These are phyloP conservation scores for Cladosporium sp. DNA, from an alignment of 2,329 filamentous ascomycete genomes.

Conservation along the genomic window DNA sequence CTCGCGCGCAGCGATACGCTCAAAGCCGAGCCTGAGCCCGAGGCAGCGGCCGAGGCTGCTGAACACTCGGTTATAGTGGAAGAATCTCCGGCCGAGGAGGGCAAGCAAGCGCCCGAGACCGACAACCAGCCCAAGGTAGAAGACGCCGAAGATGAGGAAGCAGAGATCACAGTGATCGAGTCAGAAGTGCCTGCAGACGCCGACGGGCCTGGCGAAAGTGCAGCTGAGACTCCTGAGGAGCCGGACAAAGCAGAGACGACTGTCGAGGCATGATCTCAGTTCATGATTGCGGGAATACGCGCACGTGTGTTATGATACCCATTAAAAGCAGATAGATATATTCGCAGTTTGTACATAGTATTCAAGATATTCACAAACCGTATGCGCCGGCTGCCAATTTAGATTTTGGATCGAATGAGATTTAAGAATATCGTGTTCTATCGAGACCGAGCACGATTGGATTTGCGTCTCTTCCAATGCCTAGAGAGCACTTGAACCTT, in stretches of 20 bases:
- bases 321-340: background rate
- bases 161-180: conserved; percentile 17
- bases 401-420: too few species aligned
- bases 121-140: conserved; percentile 12
- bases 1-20: conserved; percentile 18
- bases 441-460: too few species aligned
- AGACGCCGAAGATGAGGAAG: conserved; percentile 15
- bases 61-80: conserved; percentile 22
- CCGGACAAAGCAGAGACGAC: conserved; percentile 1
- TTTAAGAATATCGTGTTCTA: too few species aligned
- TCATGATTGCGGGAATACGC: background rate
- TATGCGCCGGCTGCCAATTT: background rate
- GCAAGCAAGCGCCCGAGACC: conserved; percentile 36
- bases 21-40: conserved; percentile 18
- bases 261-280: background rate
- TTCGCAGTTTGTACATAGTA: background rate
- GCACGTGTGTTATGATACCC: conserved; percentile 11
- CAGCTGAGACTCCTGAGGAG: background rate
- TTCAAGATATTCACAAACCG: background rate
- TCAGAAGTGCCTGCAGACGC: conserved; percentile 17
- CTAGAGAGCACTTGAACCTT: too few species aligned
- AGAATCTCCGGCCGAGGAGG: conserved; percentile 39
- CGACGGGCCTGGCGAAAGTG: conserved; percentile 1
- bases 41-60: conserved; percentile 18
- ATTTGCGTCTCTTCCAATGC: too few species aligned